phyloP scores from a whole-genome alignment of 345 rosid genomes.

The Diplotaxis tenuifolia region DNA sequence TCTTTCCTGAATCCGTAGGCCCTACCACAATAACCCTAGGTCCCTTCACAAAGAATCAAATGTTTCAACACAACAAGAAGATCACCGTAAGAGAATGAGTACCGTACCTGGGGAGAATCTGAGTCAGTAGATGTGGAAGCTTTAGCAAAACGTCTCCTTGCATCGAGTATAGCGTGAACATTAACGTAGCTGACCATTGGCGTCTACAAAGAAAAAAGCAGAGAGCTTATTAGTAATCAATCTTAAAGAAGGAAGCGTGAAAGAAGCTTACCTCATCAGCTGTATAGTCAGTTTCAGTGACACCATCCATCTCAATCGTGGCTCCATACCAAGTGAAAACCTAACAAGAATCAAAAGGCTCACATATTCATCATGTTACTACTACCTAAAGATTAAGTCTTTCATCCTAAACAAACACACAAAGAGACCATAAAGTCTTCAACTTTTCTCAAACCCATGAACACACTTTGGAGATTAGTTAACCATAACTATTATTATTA shows the following conservation, averaged over 20 bases:
- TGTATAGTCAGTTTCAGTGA: slow-evolving; percentile 84
- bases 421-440: not conserved
- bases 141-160: slow-evolving; percentile 64
- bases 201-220: slow-evolving; percentile 47
- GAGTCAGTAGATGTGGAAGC: slow-evolving; percentile 53
- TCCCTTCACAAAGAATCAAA: slow-evolving; percentile 47
- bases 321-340: slow-evolving; percentile 98
- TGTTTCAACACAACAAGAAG: not conserved
- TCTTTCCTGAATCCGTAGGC: slow-evolving; percentile 92
- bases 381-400: slow-evolving; percentile 7
- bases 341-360: slow-evolving; percentile 38
- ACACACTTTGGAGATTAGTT: not conserved
- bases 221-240: not conserved
- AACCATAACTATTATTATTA: not conserved
- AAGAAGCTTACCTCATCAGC: slow-evolving; percentile 71
- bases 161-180: slow-evolving; percentile 78
- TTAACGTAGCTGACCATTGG: slow-evolving; percentile 92
- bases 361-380: not conserved
- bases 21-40: slow-evolving; percentile 91
- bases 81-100: slow-evolving; percentile 6
- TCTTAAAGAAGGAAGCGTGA: not conserved
- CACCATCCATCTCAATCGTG: slow-evolving; percentile 81
- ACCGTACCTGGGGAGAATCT: slow-evolving; percentile 54
- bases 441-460: not conserved
- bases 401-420: slow-evolving; percentile 2